phyloP scores from a whole-genome alignment of 2,329 filamentous ascomycete genomes.

The Exophiala sp. region DNA sequence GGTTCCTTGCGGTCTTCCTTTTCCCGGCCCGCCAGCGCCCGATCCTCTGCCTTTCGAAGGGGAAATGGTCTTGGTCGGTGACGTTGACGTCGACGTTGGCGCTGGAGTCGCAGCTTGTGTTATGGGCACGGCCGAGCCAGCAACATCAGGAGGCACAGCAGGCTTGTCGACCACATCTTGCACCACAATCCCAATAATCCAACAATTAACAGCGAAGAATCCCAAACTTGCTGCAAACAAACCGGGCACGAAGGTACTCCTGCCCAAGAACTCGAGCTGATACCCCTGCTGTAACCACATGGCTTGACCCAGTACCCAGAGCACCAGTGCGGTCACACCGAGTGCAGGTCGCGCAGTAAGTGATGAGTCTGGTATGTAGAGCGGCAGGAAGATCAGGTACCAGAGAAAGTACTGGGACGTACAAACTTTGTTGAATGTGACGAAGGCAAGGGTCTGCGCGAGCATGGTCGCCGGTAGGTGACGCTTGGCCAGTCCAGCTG shows the following conservation, averaged over 20 bases:
- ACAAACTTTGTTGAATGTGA: conserved; percentile 97
- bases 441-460: conserved; percentile 91
- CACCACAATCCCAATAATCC: conserved; percentile 77
- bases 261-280: conserved; percentile 70
- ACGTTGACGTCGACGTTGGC: neutral
- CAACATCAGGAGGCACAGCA: too few species aligned
- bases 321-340: conserved; percentile 58
- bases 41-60: neutral
- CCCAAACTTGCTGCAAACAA: conserved; percentile 67
- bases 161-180: conserved; percentile 45
- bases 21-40: neutral
- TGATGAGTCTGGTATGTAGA: conserved; percentile 79
- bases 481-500: conserved; percentile 42
- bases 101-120: neutral
- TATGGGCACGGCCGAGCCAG: neutral
- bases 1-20: conserved; percentile 2
- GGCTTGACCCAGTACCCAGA: conserved; percentile 65
- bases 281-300: conserved; percentile 72
- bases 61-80: neutral
- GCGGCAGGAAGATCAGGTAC: conserved; percentile 90
- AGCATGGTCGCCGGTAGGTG: conserved; percentile 73
- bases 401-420: conserved; percentile 99
- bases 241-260: conserved; percentile 77
- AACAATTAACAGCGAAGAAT: conserved; percentile 83
- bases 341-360: conserved; percentile 50